Evolutionary conservation across 208 protist genomes (phyloP), one percentile per base, ranked within the genome.

Genomic region (Phytomonas sp.): DNA sequence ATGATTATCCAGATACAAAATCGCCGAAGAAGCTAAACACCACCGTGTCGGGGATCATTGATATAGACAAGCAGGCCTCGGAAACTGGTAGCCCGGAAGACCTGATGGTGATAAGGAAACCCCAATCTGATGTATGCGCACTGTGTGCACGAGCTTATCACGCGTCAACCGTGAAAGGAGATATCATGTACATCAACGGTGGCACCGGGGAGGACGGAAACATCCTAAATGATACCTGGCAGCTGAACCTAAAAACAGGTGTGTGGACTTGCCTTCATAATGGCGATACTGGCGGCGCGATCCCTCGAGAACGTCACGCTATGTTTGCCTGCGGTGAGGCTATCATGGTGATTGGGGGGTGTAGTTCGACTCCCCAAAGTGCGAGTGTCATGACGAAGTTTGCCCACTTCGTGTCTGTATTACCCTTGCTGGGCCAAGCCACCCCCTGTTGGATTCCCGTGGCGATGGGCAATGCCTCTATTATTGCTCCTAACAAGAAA

Each of bases 371-470:
- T 32, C 68, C 71, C 8, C 51, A 31, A 13, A 73, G 80, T 32
- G 72, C 62, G 20, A 75, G 77, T 60, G 75, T 78, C 33, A 70
- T 88, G 30, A 66, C 88, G 7, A 91, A 84, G 68, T 87, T 85
- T 69, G 82, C 81, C 46, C 88, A 87, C 76, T 94, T 94, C 72
- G 79, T 82, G 20, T 72, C 84, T 6, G 88, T 89, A 43, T 66
- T 94, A 66, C 74, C 85, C 11, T 53, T 91, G 32, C 65, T 67
- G 0, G 76, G 76, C 23, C 34, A 64, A 29, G 73, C 75, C 23
- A 67, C 68, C 56, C 76, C 83, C 63, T 89, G 81, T 67, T 94
- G 88, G 88, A 85, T 90, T 65, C 85, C 88, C 2, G 83, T 94
- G 26, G 78, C 82, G 37, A 89, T 94, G 78, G 88, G 88, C 32